Conservation (phyloP, 352 stramenopile species). For the Pythium scleroteichum region DNA sequence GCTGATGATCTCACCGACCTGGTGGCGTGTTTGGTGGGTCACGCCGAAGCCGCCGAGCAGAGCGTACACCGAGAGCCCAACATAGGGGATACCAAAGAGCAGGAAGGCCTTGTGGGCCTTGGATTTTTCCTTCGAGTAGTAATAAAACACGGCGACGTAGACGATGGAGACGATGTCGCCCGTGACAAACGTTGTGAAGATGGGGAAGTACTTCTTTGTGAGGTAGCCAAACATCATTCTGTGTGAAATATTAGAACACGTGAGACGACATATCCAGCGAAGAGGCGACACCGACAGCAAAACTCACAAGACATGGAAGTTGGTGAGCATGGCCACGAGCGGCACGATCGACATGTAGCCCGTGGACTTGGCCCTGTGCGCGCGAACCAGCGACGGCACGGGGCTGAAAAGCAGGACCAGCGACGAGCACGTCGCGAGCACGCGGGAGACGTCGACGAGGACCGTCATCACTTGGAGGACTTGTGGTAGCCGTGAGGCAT, state of each 20-base stretch:
- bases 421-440: constrained; percentile 33
- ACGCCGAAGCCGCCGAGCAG: constrained; percentile 36
- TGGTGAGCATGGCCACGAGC: constrained; percentile 42
- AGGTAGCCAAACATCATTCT: constrained; percentile 51
- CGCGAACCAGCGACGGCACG: constrained; percentile 34
- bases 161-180: constrained; percentile 38
- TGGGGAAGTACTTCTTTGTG: constrained; percentile 42
- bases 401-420: constrained; percentile 44
- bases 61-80: constrained; percentile 41
- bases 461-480: constrained; percentile 1
- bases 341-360: constrained; percentile 30
- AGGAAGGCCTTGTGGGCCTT: constrained; percentile 41
- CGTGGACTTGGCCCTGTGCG: constrained; percentile 36
- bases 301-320: constrained; percentile 37
- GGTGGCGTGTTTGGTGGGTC: constrained; percentile 34
- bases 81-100: constrained; percentile 24
- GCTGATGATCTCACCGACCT: constrained; percentile 36
- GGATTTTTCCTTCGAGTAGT: constrained; percentile 38
- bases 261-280: no score
- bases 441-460: constrained; percentile 21
- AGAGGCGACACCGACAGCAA: no score
- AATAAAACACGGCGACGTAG: constrained; percentile 57
- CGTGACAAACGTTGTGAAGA: constrained; percentile 47
- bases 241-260: background rate
- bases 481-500: background rate